Percentiles rank a stretch among this genome's conserved stretches.
phyloP scores from a whole-genome alignment of 305 asterid species.

The Solanum hybrid region DNA sequence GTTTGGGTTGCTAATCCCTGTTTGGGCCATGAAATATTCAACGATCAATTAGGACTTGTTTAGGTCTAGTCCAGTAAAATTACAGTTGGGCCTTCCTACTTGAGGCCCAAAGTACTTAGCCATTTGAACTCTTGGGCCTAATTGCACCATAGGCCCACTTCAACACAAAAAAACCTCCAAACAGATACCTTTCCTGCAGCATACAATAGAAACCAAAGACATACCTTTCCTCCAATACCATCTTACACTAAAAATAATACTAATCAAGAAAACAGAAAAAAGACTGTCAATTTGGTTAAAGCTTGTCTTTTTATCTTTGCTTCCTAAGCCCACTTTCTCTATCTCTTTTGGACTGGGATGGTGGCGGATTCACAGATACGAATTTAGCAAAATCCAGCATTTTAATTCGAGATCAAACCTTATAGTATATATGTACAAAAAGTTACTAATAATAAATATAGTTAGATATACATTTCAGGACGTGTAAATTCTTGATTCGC shows the following conservation, averaged over 20 bases:
- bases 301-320: background rate
- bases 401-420: background rate
- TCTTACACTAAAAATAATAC: background rate
- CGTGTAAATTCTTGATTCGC: background rate
- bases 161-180: background rate
- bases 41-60: background rate
- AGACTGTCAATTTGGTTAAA: background rate
- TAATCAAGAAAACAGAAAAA: background rate
- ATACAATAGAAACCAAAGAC: background rate
- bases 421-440: background rate
- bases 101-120: background rate
- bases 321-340: background rate
- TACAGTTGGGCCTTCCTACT: background rate
- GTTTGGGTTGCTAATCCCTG: background rate
- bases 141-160: background rate
- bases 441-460: background rate
- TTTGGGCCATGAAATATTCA: background rate
- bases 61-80: background rate
- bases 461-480: background rate
- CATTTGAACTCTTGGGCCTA: background rate
- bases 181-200: background rate
- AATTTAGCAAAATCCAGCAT: background rate
- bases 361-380: background rate
- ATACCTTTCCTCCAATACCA: background rate
- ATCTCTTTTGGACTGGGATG: background rate